Percentiles rank a stretch among this genome's conserved stretches.
Conservation (phyloP, 805 yeast genomes). For the Candida adriatica region DNA sequence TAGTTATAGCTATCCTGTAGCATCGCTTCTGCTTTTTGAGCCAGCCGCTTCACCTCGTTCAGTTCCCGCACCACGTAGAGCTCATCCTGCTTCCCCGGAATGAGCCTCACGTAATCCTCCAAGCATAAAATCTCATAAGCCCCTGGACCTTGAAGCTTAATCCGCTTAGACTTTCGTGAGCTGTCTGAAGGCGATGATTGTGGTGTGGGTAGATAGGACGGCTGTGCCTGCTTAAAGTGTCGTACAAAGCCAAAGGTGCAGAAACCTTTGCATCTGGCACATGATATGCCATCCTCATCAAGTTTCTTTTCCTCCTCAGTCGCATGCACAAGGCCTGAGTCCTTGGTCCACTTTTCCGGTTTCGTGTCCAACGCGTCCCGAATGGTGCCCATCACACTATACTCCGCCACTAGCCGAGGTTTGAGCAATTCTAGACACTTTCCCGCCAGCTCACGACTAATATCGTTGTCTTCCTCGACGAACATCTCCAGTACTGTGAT, state of each 20-base stretch:
- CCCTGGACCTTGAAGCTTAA: no score
- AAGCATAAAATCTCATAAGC: conserved; percentile 12
- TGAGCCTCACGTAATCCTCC: conserved; percentile 20
- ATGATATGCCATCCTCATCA: conserved; percentile 27
- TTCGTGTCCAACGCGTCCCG: conserved; percentile 11
- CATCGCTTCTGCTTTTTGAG: conserved; percentile 12
- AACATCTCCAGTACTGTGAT: conserved; percentile 35
- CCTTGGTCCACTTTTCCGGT: conserved; percentile 5
- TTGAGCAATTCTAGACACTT: conserved; percentile 20
- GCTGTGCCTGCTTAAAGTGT: conserved; percentile 8
- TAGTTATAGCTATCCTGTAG: no score
- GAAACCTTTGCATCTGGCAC: conserved; percentile 30
- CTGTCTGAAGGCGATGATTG: conserved; percentile 17
- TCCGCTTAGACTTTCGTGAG: no score
- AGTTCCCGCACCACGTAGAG: conserved; percentile 10
- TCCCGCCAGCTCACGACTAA: conserved; percentile 14
- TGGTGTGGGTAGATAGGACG: conserved; percentile 15
- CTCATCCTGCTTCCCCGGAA: conserved; percentile 9
- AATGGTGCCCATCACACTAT: conserved; percentile 16
- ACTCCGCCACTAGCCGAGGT: conserved; percentile 18
- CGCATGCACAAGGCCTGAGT: conserved; percentile 1
- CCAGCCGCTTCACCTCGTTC: conserved; percentile 11
- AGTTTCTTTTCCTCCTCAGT: conserved; percentile 8
- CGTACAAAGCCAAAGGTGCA: conserved; percentile 31
- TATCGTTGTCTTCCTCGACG: conserved; percentile 12